A percentile compares a stretch with the other conserved stretches of the same genome.
These are phyloP conservation scores for Angomonas deanei DNA, from an alignment of 208 protist genomes.

Conservation along the genomic window DNA sequence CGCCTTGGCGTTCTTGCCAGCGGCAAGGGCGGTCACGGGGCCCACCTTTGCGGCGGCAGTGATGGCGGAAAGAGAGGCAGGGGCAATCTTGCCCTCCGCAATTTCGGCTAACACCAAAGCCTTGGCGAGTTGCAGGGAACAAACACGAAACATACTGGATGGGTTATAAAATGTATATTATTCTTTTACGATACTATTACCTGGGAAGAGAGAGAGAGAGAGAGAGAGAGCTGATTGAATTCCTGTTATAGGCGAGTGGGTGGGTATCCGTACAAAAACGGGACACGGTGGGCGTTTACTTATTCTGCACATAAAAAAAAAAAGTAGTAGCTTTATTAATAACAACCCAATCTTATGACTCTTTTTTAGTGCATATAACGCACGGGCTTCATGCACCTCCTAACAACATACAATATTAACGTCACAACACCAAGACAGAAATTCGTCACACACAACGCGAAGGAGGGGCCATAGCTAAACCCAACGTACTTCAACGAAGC, in stretches of 20 bases:
- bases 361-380: no score
- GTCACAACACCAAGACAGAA: neutral
- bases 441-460: neutral
- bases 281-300: no score
- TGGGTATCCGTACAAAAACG: no score
- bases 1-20: constrained; percentile 37
- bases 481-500: neutral
- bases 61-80: constrained; percentile 81
- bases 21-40: constrained; percentile 83
- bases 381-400: neutral
- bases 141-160: constrained; percentile 45
- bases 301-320: constrained; percentile 1
- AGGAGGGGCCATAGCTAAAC: neutral
- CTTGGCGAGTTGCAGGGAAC: constrained; percentile 31
- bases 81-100: constrained; percentile 52
- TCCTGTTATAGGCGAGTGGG: neutral
- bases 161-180: neutral
- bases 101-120: constrained; percentile 72
- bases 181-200: neutral
- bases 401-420: neutral
- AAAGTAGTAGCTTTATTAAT: neutral
- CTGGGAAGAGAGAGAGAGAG: neutral
- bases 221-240: neutral
- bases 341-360: no score
- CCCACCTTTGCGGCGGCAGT: constrained; percentile 80